Percentiles rank a stretch among this genome's conserved stretches.
phyloP scores from a whole-genome alignment of 2,329 filamentous ascomycete species.

The Parascedosporium putredinis region DNA sequence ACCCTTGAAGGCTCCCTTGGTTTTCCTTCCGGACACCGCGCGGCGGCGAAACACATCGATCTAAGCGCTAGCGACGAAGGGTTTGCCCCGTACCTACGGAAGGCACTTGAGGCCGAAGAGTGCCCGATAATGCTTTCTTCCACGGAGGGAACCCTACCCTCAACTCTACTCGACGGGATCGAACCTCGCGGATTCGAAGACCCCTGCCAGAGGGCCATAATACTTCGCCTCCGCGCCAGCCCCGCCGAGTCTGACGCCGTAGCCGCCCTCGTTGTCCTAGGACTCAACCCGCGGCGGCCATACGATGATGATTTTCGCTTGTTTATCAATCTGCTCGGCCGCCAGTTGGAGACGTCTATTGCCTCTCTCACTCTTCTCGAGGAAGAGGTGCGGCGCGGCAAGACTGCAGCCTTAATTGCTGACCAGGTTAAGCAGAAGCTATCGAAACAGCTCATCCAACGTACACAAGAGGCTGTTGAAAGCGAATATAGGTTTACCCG shows the following conservation, averaged over 20 bases:
- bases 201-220: constrained; percentile 44
- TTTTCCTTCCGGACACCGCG: constrained; percentile 51
- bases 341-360: constrained; percentile 46
- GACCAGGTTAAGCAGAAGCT: constrained; percentile 68
- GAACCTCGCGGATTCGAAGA: constrained; percentile 57
- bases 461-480: constrained; percentile 51
- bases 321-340: constrained; percentile 1
- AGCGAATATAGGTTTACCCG: constrained; percentile 71
- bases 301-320: constrained; percentile 60
- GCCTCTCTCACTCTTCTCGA: constrained; percentile 76
- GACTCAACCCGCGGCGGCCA: constrained; percentile 62
- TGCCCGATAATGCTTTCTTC: constrained; percentile 57
- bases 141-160: constrained; percentile 56
- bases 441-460: constrained; percentile 60
- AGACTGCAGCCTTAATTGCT: constrained; percentile 62
- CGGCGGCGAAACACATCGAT: constrained; percentile 53
- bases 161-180: constrained; percentile 54
- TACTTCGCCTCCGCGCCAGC: constrained; percentile 71
- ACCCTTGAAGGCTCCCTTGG: constrained; percentile 64
- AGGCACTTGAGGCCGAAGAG: constrained; percentile 54
- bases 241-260: constrained; percentile 54
- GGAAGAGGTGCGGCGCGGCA: constrained; percentile 54
- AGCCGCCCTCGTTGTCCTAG: constrained; percentile 69
- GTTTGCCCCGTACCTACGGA: constrained; percentile 65
- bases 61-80: constrained; percentile 59